Base-by-base conservation (phyloP, 257 asterid species). In the Primulina huaijiensis region DNA sequence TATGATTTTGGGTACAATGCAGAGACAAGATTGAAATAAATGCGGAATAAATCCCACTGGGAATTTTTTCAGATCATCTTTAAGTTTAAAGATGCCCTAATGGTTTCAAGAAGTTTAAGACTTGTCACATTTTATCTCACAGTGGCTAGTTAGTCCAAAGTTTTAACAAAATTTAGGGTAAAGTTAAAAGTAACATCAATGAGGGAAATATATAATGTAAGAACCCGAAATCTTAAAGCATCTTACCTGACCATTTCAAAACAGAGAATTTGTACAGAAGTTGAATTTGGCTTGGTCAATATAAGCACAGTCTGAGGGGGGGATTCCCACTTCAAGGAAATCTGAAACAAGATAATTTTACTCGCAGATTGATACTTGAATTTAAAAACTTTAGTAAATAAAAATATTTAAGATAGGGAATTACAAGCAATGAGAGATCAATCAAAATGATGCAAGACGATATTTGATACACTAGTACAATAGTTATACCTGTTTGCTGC, bases 291-390 rank as follows among this genome's bases (percentile, higher is more conserved):
- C 80, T 91, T 91, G 53, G 91, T 80, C 83, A 89, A 80, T 78
- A 91, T 89, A 77, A 91, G 93, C 65, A 91, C 92, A 52, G 96
- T 91, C 59, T 77, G 87, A 52, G 97, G 97, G 72, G 93, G 89
- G 52, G 96, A 84, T 75, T 91, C 95, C 97, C 97, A 91, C 82
- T 85, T 87, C 90, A 91, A 84, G 52, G 86, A 78, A 77, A 84
- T 83, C 89, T 83, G 85, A 66, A 73, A 74, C 34, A 73, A 62
- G 71, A 76, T 65, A 74, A 58, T 37, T 27, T 27, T 27, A 27
- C 3, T 27, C 60, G 62, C 17, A 38, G 29, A 72, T 52, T 71
- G 29, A 52, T 40, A 46, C 59, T 57, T 27, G 61, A 30, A 58
- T 58, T 55, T 5, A 0, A 21, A 14, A 46, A 16, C 0, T 3